A percentile compares a stretch with the other conserved stretches of the same genome.
phyloP scores from a whole-genome alignment of 768 basidiomycete species.

The Tubosaeta brunneosetosa region DNA sequence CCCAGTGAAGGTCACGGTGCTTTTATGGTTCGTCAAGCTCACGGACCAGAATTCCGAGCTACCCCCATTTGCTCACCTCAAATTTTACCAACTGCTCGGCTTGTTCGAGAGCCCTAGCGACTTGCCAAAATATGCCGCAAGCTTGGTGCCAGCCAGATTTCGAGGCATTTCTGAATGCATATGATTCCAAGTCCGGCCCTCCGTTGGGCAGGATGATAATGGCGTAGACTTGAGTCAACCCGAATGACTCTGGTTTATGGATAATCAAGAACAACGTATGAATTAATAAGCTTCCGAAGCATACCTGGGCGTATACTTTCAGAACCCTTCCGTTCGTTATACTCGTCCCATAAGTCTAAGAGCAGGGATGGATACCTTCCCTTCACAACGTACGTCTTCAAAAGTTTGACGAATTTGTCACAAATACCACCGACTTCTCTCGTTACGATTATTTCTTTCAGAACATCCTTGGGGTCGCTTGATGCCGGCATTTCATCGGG shows the following conservation, averaged over 20 bases:
- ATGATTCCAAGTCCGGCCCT: conserved; percentile 87
- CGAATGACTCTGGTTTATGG: conserved; percentile 58
- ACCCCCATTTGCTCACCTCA: conserved; percentile 55
- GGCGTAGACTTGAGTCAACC: conserved; percentile 74
- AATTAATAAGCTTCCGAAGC: conserved; percentile 12
- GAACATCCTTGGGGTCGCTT: conserved; percentile 68
- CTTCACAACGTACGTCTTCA: conserved; percentile 81
- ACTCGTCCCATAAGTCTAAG: conserved; percentile 85
- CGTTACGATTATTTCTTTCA: conserved; percentile 78
- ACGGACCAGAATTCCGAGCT: background rate
- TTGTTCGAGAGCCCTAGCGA: conserved; percentile 65
- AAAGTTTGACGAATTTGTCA: conserved; percentile 72
- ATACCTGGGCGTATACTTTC: conserved; percentile 83
- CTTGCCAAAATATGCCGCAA: conserved; percentile 87
- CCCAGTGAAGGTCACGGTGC: conserved; percentile 99
- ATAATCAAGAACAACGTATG: conserved; percentile 5
- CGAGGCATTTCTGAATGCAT: conserved; percentile 53
- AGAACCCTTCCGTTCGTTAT: conserved; percentile 66
- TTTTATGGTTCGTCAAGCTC: conserved; percentile 29
- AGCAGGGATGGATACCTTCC: conserved; percentile 80
- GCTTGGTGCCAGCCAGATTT: conserved; percentile 83
- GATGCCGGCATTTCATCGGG: conserved; percentile 57
- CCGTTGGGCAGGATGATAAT: conserved; percentile 89
- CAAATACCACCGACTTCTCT: conserved; percentile 72
- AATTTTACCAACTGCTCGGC: conserved; percentile 82